A percentile compares a stretch with the other conserved stretches of the same genome.
Evolutionary conservation across 495 filamentous ascomycete species (phyloP).

Genomic region (Talaromyces proteolyticus): DNA sequence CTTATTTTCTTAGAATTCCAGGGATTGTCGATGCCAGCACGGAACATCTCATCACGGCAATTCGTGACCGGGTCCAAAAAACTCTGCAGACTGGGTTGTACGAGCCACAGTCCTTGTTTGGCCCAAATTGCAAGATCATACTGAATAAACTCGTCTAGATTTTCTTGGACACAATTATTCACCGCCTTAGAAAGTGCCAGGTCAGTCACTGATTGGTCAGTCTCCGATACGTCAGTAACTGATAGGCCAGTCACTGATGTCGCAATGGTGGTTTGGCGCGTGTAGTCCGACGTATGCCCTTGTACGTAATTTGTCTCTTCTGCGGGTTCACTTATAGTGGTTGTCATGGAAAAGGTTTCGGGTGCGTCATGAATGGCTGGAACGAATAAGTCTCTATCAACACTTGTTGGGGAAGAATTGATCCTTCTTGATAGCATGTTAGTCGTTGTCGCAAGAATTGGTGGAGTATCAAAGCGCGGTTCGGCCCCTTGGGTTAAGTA

Average conservation of each 20-base stretch:
- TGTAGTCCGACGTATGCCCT: too few relatives aligned
- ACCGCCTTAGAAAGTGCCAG: neutral
- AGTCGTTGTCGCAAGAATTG: neutral
- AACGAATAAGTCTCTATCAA: neutral
- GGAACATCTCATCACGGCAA: neutral
- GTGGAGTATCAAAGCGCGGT: neutral
- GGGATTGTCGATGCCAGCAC: neutral
- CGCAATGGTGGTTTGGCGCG: neutral
- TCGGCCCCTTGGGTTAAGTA: too few relatives aligned
- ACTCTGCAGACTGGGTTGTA: neutral
- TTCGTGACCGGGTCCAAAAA: neutral
- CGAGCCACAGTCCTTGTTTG: neutral
- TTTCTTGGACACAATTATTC: neutral
- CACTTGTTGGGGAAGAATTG: neutral
- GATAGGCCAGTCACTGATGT: neutral
- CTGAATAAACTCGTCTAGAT: neutral
- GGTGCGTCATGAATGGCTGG: neutral
- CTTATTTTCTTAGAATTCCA: neutral
- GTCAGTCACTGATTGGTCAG: neutral
- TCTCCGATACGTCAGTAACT: too few relatives aligned
- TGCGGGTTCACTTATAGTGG: neutral
- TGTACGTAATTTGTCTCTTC: too few relatives aligned
- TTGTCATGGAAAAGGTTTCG: neutral
- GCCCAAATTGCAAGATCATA: neutral
- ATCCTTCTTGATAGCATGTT: neutral